phyloP scores from a whole-genome alignment of 495 filamentous ascomycete genomes.

The Penicillium egyptiacum region DNA sequence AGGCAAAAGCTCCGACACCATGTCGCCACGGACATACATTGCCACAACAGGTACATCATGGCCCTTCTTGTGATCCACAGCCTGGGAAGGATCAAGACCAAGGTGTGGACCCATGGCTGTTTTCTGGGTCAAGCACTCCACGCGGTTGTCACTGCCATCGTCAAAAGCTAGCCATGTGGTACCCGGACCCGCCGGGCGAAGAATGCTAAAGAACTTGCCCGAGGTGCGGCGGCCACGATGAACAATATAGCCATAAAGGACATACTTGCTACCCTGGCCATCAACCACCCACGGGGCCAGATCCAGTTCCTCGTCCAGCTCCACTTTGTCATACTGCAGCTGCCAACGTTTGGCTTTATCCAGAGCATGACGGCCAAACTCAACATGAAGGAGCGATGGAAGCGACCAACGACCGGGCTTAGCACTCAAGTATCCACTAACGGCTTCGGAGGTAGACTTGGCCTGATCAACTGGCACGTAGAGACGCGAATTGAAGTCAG shows the following conservation, averaged over 20 bases:
- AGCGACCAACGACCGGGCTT: slow-evolving; percentile 43
- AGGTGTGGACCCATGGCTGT: slow-evolving; percentile 56
- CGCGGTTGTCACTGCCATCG: slow-evolving; percentile 54
- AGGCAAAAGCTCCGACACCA: slow-evolving; percentile 43
- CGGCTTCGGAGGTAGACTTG: slow-evolving; percentile 34
- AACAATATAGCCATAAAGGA: slow-evolving; percentile 62
- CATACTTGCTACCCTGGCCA: slow-evolving; percentile 46
- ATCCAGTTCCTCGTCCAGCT: slow-evolving; percentile 54
- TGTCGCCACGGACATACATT: slow-evolving; percentile 59
- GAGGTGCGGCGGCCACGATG: slow-evolving; percentile 62
- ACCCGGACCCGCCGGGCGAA: slow-evolving; percentile 57
- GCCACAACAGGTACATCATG: slow-evolving; percentile 58
- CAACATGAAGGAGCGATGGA: slow-evolving; percentile 55
- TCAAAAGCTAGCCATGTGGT: slow-evolving; percentile 61
- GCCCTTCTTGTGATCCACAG: slow-evolving; percentile 47
- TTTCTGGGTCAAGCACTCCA: slow-evolving; percentile 57
- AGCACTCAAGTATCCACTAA: slow-evolving; percentile 33
- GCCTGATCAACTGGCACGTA: slow-evolving; percentile 38
- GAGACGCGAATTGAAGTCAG: slow-evolving; percentile 44
- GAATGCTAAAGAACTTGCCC: slow-evolving; percentile 59
- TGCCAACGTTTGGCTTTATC: slow-evolving; percentile 56
- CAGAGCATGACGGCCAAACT: slow-evolving; percentile 58
- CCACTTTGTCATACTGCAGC: slow-evolving; percentile 56
- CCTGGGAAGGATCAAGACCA: slow-evolving; percentile 43
- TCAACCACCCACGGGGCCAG: slow-evolving; percentile 41